A percentile compares a stretch with the other conserved stretches of the same genome.
These are phyloP conservation scores for Neurospora tetraspora DNA, from an alignment of 495 filamentous ascomycete genomes.

Conservation along the genomic window DNA sequence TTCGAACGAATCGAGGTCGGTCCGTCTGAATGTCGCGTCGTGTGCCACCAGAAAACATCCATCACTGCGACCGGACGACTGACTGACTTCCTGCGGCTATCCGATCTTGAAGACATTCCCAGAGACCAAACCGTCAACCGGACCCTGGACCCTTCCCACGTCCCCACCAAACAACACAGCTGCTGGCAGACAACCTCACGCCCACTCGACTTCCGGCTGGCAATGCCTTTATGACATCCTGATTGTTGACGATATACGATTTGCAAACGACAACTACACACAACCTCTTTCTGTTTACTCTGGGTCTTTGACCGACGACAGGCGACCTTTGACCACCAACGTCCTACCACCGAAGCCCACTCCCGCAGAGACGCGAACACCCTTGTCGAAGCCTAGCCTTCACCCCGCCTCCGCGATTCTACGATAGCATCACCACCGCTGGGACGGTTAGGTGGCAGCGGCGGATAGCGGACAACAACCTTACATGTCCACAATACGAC, in stretches of 20 bases:
- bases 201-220: not conserved
- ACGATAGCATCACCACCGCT: not conserved
- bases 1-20: not conserved
- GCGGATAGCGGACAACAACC: not conserved
- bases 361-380: not conserved
- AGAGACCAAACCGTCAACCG: not conserved
- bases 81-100: not conserved
- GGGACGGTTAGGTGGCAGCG: not conserved
- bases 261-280: not conserved
- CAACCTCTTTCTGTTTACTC: not conserved
- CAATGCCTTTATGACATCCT: not conserved
- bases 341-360: not conserved
- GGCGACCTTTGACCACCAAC: not conserved
- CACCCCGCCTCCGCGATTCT: not conserved
- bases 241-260: not conserved
- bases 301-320: not conserved
- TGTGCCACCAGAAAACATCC: not conserved
- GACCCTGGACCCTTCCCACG: not conserved
- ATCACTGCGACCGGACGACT: not conserved
- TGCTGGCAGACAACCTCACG: not conserved
- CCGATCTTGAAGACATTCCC: not conserved
- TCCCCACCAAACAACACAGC: not conserved
- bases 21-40: not conserved
- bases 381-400: not conserved
- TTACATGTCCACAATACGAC: not conserved